Evolutionary conservation across 1,139 yeast genomes (phyloP), one percentile per base, ranked within the genome.

Genomic region (Entelexis paramagnoliae): DNA sequence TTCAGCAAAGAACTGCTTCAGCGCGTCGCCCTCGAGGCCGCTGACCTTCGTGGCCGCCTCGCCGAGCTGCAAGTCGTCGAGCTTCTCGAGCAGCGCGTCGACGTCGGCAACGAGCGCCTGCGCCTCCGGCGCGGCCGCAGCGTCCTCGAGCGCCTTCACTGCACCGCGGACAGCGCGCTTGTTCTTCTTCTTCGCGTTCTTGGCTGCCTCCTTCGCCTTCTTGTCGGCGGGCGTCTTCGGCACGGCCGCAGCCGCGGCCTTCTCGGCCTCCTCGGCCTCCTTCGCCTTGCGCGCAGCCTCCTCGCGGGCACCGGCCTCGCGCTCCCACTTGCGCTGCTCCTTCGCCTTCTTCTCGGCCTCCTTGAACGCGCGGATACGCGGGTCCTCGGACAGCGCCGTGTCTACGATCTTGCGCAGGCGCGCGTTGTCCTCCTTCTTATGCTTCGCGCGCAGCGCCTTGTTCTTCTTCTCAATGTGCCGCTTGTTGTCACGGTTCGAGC

Each of bases 401-500:
- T 86, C 95, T 50, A 93, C 91, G 58, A 88, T 72, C 63, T 84
- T 88, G 61, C 85, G 79, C 60, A 91, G 72, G 68, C 97, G 80
- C 69, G 89, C 86, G 74, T 84, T 89, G 71, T 91, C 99, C 67
- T 91, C 97, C 67, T 91, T 89, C 82, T 93, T 93, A 77, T 80
- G 85, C 83, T 91, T 91, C 77, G 85, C 85, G 76, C 99, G 86
- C 58, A 94, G 87, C 62, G 95, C 89, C 71, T 86, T 78, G 77
- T 91, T 91, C 78, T 93, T 91, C 77, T 91, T 87, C 75, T 91
- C 98, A 63, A 89, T 83, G 75, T 88, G 86, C 75, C 99, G 94
- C 77, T 91, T 91, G 79, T 91, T 95, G 70, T 91, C 98, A 78
- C 99, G 88, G 80, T 91, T 93, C 58, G 95, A 86, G 58, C 96